Conservation (phyloP, 129 eudicot genomes). For the Artemisia annua region DNA sequence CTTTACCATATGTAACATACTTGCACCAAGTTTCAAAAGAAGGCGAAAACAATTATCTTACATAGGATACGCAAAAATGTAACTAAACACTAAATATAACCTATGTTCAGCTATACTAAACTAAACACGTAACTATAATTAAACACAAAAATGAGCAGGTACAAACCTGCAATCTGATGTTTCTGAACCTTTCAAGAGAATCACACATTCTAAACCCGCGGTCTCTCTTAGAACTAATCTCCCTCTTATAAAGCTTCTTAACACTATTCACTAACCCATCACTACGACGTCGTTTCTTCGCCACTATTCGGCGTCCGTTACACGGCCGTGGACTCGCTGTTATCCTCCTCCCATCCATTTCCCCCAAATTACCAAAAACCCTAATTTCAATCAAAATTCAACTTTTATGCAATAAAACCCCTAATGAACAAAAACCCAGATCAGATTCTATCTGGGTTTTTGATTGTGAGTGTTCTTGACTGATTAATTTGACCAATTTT, state of each 20-base stretch:
- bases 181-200: constrained; percentile 83
- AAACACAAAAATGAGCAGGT: neutral
- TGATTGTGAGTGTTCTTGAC: too few relatives aligned
- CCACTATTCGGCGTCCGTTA: constrained; percentile 71
- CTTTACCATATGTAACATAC: too few relatives aligned
- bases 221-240: constrained; percentile 76
- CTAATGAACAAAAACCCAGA: neutral
- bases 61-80: too few relatives aligned
- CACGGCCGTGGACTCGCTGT: constrained; percentile 95
- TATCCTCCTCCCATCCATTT: constrained; percentile 90
- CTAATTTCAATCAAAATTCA: neutral
- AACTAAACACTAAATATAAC: neutral
- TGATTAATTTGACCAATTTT: too few relatives aligned
- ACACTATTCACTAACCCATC: constrained; percentile 95
- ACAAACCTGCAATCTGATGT: constrained; percentile 71
- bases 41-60: too few relatives aligned
- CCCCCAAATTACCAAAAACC: constrained; percentile 13
- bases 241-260: constrained; percentile 89
- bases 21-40: too few relatives aligned
- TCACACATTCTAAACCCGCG: constrained; percentile 82
- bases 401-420: too few relatives aligned
- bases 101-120: neutral
- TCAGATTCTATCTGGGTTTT: neutral
- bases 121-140: neutral
- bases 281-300: constrained; percentile 75